A percentile compares a stretch with the other conserved stretches of the same genome.
phyloP scores from a whole-genome alignment of 2,329 filamentous ascomycete species.

The Pseudogymnoascus sp. region DNA sequence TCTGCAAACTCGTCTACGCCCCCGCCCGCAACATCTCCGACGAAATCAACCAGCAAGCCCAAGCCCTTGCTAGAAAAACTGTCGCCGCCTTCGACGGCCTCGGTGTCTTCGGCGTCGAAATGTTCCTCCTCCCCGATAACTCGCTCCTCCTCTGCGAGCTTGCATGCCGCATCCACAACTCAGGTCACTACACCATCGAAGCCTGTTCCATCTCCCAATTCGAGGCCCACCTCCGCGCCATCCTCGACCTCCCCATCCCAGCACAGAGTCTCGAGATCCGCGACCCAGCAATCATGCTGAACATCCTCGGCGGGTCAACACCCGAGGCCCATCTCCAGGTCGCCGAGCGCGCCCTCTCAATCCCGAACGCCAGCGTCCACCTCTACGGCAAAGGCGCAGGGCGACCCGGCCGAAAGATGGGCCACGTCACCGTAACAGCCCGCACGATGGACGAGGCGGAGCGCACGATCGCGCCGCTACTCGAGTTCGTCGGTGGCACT shows the following conservation, averaged over 20 bases:
- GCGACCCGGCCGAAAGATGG: slow-evolving; percentile 87
- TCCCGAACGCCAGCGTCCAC: slow-evolving; percentile 61
- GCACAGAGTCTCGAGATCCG: slow-evolving; percentile 46
- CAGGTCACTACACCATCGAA: slow-evolving; percentile 92
- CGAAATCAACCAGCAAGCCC: slow-evolving; percentile 56
- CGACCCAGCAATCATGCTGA: slow-evolving; percentile 68
- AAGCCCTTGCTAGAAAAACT: slow-evolving; percentile 71
- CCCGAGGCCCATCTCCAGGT: slow-evolving; percentile 55
- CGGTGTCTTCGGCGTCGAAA: slow-evolving; percentile 92
- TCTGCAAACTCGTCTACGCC: slow-evolving; percentile 87
- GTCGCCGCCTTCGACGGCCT: slow-evolving; percentile 76
- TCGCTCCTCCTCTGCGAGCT: slow-evolving; percentile 68
- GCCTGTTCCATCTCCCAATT: slow-evolving; percentile 85
- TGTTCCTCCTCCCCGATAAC: slow-evolving; percentile 75
- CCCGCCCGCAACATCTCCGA: slow-evolving; percentile 67
- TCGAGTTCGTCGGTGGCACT: slow-evolving; percentile 56
- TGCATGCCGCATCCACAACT: slow-evolving; percentile 79
- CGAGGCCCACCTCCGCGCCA: slow-evolving; percentile 77
- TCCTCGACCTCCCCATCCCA: slow-evolving; percentile 51
- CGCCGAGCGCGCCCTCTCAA: slow-evolving; percentile 47
- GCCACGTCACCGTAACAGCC: slow-evolving; percentile 79
- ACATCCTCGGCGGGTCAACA: slow-evolving; percentile 65
- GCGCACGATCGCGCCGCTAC: slow-evolving; percentile 60
- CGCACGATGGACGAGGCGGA: slow-evolving; percentile 62
- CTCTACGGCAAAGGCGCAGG: slow-evolving; percentile 81